Evolutionary conservation across 495 filamentous ascomycete species (phyloP).

Genomic region (Hypoxylon subgilvum): DNA sequence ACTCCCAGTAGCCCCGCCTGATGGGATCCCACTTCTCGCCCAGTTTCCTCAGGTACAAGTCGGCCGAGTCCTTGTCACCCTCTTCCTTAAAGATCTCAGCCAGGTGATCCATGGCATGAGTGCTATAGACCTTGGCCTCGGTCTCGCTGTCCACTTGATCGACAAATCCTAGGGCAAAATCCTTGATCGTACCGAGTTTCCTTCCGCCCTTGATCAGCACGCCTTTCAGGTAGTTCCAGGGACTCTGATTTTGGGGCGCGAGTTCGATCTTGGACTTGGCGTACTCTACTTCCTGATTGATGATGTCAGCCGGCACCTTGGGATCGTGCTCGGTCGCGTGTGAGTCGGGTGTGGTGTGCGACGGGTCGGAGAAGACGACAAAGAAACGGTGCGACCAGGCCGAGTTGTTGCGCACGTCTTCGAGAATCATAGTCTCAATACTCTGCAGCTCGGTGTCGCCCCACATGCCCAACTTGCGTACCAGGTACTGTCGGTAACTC

Average conservation of each 20-base stretch:
- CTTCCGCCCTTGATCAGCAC: slow-evolving; percentile 69
- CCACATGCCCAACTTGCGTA: slow-evolving; percentile 77
- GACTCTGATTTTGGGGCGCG: slow-evolving; percentile 90
- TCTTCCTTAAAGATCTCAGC: slow-evolving; percentile 79
- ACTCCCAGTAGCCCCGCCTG: slow-evolving; percentile 90
- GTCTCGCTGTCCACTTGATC: slow-evolving; percentile 52
- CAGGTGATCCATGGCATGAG: slow-evolving; percentile 87
- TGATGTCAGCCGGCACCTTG: slow-evolving; percentile 62
- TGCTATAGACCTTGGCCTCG: slow-evolving; percentile 66
- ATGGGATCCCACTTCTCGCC: slow-evolving; percentile 90
- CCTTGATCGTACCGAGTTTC: slow-evolving; percentile 62
- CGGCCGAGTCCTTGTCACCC: slow-evolving; percentile 62
- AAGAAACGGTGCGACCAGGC: slow-evolving; percentile 98
- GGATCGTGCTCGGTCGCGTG: slow-evolving; percentile 53
- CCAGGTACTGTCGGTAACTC: slow-evolving; percentile 93
- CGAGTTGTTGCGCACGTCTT: slow-evolving; percentile 91
- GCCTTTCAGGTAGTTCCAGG: slow-evolving; percentile 90
- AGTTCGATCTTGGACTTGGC: slow-evolving; percentile 70
- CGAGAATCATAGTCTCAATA: slow-evolving; percentile 69
- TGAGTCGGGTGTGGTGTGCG: slow-evolving; percentile 53
- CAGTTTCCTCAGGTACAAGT: slow-evolving; percentile 71
- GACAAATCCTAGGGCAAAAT: slow-evolving; percentile 72
- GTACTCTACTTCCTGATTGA: slow-evolving; percentile 78
- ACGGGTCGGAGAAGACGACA: slow-evolving; percentile 75
- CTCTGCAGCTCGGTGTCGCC: slow-evolving; percentile 66